A percentile compares a stretch with the other conserved stretches of the same genome.
Evolutionary conservation across 352 stramenopile genomes (phyloP).

Genomic region (Globisporangium iwayamae): DNA sequence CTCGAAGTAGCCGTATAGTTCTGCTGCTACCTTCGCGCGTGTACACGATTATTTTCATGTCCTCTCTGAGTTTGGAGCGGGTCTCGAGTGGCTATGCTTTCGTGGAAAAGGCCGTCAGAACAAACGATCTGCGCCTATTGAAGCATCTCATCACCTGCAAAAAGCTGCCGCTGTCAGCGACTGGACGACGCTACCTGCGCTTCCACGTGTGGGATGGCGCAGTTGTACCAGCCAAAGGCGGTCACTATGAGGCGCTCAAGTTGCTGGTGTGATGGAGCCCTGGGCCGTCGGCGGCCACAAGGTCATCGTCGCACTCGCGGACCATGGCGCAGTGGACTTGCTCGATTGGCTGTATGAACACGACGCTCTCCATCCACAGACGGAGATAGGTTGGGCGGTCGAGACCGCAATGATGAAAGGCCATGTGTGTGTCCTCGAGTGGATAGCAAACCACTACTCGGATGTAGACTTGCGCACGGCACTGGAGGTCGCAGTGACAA

Average conservation of each 20-base stretch:
- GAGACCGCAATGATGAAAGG: neutral
- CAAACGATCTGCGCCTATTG: too few relatives aligned
- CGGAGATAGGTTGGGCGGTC: neutral
- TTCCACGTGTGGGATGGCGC: too few relatives aligned
- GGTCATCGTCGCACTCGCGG: neutral
- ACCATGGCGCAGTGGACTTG: neutral
- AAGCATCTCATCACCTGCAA: too few relatives aligned
- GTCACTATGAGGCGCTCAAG: neutral
- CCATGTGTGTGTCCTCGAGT: neutral
- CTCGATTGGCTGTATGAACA: neutral
- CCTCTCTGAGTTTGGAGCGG: too few relatives aligned
- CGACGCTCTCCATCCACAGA: neutral
- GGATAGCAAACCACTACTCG: neutral
- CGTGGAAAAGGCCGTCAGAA: too few relatives aligned
- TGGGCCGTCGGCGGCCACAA: neutral
- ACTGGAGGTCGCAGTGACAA: neutral
- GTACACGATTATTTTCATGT: too few relatives aligned
- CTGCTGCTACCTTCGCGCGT: too few relatives aligned
- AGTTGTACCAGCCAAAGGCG: neutral
- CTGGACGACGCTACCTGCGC: too few relatives aligned
- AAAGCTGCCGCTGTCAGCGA: too few relatives aligned
- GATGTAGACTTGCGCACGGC: neutral
- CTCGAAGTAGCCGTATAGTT: too few relatives aligned
- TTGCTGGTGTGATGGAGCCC: neutral
- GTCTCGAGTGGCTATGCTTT: too few relatives aligned